These are phyloP conservation scores for Wickerhamomyces alni DNA, from an alignment of 805 yeast genomes.

Conservation along the genomic window DNA sequence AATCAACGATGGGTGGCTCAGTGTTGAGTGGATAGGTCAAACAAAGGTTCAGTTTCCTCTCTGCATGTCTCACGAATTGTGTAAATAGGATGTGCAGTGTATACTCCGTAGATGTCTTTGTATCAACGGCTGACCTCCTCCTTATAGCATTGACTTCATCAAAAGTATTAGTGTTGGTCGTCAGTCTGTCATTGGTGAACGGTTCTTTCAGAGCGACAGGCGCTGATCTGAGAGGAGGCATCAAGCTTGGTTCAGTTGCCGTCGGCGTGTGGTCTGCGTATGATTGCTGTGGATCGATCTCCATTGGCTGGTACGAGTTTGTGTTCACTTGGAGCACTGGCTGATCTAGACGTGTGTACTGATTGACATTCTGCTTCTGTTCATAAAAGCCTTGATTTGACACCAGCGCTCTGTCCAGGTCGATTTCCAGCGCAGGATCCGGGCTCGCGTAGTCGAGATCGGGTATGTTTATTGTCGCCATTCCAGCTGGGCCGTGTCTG, in stretches of 20 bases:
- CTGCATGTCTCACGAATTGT: slow-evolving; percentile 92
- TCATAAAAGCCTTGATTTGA: slow-evolving; percentile 1
- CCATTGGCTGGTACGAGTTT: slow-evolving; percentile 11
- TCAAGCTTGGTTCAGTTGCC: too few relatives aligned
- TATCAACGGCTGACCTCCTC: slow-evolving; percentile 42
- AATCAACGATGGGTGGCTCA: slow-evolving; percentile 75
- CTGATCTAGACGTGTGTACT: too few relatives aligned
- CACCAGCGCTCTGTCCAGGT: slow-evolving; percentile 15
- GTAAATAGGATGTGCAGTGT: slow-evolving; percentile 92
- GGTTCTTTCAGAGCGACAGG: not conserved
- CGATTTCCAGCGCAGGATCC: slow-evolving; percentile 13
- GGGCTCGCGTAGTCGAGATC: not conserved
- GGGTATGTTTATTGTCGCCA: not conserved
- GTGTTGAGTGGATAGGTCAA: slow-evolving; percentile 54
- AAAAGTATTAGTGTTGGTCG: slow-evolving; percentile 14
- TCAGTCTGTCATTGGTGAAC: slow-evolving; percentile 5
- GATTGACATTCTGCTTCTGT: too few relatives aligned
- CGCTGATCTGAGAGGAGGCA: too few relatives aligned
- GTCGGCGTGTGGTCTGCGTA: too few relatives aligned
- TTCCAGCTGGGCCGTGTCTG: not conserved
- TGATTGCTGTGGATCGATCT: slow-evolving; percentile 4
- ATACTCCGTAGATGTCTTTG: slow-evolving; percentile 78
- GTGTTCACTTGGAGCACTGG: not conserved
- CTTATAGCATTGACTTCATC: slow-evolving; percentile 25
- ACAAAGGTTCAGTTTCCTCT: slow-evolving; percentile 73